Conservation (phyloP, 495 filamentous ascomycete genomes). For the Aspergillus avenaceus region DNA sequence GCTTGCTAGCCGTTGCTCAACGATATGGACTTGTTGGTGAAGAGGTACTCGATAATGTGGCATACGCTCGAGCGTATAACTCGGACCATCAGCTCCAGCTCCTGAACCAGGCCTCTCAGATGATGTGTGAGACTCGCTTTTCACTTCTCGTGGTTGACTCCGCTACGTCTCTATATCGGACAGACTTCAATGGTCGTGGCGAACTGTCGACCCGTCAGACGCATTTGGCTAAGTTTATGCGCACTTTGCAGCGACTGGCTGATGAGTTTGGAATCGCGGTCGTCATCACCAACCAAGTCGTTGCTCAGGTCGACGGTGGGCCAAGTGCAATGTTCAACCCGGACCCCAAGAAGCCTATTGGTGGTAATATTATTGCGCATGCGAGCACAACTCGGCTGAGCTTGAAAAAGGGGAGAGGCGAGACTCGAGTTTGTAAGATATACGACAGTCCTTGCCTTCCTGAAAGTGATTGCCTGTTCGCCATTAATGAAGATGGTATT, state of each 20-base stretch:
- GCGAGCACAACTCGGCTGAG: conserved; percentile 87
- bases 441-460: conserved; percentile 97
- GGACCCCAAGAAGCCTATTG: conserved; percentile 98
- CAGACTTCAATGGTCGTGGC: conserved; percentile 91
- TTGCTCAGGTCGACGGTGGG: conserved; percentile 95
- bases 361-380: conserved; percentile 97
- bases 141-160: conserved; percentile 93
- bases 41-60: conserved; percentile 96
- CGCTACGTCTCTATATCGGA: conserved; percentile 90
- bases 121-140: conserved; percentile 99
- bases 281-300: conserved; percentile 98
- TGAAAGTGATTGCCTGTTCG: conserved; percentile 94
- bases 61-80: conserved; percentile 96
- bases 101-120: conserved; percentile 87
- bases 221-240: conserved; percentile 96
- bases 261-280: conserved; percentile 98
- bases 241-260: conserved; percentile 85
- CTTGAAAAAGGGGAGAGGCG: conserved; percentile 89
- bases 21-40: conserved; percentile 92
- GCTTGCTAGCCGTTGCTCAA: conserved; percentile 85
- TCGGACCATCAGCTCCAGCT: conserved; percentile 95
- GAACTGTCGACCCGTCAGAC: conserved; percentile 86
- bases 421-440: conserved; percentile 97
- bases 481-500: conserved; percentile 95
- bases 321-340: conserved; percentile 97